These are phyloP conservation scores for Umbelopsis sp. DNA, from an alignment of 192 early-diverging fungal genomes.

Conservation along the genomic window DNA sequence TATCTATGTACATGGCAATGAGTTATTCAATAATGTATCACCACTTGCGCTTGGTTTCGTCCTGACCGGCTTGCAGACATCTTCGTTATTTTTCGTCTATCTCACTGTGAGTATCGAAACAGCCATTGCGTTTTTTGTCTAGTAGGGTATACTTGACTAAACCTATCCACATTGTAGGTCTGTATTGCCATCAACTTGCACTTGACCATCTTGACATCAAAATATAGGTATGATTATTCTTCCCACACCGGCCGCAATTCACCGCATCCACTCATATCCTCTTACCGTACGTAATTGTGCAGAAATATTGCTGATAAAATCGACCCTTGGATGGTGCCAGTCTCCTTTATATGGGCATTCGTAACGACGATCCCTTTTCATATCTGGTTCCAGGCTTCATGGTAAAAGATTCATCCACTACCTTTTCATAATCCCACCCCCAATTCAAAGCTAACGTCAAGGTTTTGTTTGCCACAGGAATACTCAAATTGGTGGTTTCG, in stretches of 20 bases:
- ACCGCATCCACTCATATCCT: not conserved
- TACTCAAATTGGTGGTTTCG: conserved; percentile 8
- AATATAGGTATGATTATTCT: not conserved
- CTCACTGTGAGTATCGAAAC: not conserved
- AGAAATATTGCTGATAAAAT: conserved; percentile 14
- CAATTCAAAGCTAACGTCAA: not conserved
- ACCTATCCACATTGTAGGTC: no score
- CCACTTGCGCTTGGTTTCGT: conserved; percentile 13
- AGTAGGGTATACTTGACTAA: no score
- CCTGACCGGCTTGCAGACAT: conserved; percentile 1
- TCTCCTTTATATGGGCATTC: conserved; percentile 17
- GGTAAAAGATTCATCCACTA: not conserved
- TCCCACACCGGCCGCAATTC: not conserved
- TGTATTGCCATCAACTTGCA: conserved; percentile 16
- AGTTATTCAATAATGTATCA: not conserved
- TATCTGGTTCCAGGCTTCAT: conserved; percentile 2
- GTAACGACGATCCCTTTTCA: conserved; percentile 20
- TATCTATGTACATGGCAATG: conserved; percentile 10
- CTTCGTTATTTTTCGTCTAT: conserved; percentile 17
- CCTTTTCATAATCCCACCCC: no score
- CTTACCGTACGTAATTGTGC: not conserved
- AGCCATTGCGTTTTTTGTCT: not conserved
- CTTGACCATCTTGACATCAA: conserved; percentile 11
- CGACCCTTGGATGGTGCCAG: conserved; percentile 18
- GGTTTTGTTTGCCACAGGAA: not conserved